phyloP scores from a whole-genome alignment of 768 basidiomycete genomes.

The Rhizopogon vesiculosus region DNA sequence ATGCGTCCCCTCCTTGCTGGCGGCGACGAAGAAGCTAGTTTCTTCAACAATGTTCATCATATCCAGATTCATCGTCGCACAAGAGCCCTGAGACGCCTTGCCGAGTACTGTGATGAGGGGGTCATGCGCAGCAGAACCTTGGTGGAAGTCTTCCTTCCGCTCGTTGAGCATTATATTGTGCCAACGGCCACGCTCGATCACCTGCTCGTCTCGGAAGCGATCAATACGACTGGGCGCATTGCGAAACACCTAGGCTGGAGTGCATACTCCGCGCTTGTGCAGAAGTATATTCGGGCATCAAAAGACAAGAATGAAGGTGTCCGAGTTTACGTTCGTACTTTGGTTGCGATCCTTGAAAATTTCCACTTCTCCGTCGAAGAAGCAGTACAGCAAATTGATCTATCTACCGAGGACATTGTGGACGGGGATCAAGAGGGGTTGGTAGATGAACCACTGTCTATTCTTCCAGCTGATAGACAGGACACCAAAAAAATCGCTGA shows the following conservation, averaged over 20 bases:
- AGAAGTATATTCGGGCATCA: constrained; percentile 72
- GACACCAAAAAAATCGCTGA: constrained; percentile 51
- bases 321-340: constrained; percentile 76
- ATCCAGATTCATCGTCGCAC: constrained; percentile 88
- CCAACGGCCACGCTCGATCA: constrained; percentile 66
- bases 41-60: constrained; percentile 95
- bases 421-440: constrained; percentile 26
- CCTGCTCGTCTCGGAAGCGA: constrained; percentile 87
- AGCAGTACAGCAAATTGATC: constrained; percentile 27
- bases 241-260: constrained; percentile 79
- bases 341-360: constrained; percentile 81
- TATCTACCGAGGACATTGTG: constrained; percentile 21
- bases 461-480: constrained; percentile 7
- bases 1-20: constrained; percentile 77
- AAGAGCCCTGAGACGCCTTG: constrained; percentile 80
- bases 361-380: constrained; percentile 90
- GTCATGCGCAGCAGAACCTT: constrained; percentile 65
- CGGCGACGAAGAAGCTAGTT: constrained; percentile 92
- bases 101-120: constrained; percentile 67
- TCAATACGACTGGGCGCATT: constrained; percentile 72
- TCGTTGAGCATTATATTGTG: constrained; percentile 76
- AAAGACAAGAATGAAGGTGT: constrained; percentile 67
- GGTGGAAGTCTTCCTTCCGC: constrained; percentile 80
- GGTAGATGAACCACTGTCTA: constrained; percentile 3
- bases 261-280: constrained; percentile 73